Percentiles rank a stretch among this genome's conserved stretches.
These are phyloP conservation scores for Xylaria palmicola DNA, from an alignment of 495 filamentous ascomycete species.

Conservation along the genomic window DNA sequence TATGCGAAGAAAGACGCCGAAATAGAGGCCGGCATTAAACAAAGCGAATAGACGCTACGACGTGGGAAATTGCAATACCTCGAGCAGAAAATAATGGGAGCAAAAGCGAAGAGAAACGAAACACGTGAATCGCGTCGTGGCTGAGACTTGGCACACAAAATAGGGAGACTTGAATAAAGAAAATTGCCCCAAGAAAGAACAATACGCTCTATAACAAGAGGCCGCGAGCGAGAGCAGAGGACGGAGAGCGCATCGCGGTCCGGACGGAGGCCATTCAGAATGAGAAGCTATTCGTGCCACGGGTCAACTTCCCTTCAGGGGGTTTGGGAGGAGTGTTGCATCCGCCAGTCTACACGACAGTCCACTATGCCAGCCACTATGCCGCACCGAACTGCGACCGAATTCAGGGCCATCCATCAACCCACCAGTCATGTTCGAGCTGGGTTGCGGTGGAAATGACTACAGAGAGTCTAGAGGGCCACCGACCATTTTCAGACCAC, in stretches of 20 bases:
- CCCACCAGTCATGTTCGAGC: slow-evolving; percentile 2
- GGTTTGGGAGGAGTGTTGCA: neutral
- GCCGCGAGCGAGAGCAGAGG: neutral
- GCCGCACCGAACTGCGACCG: too few species aligned
- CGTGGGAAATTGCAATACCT: neutral
- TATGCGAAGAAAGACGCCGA: neutral
- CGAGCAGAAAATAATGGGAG: neutral
- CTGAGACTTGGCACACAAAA: neutral
- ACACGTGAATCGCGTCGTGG: slow-evolving; percentile 9
- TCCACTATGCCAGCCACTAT: too few species aligned
- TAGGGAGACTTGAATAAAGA: slow-evolving; percentile 3
- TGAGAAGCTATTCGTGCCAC: slow-evolving; percentile 1
- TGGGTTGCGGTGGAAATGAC: neutral
- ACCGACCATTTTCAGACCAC: neutral
- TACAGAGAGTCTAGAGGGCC: neutral
- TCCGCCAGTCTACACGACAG: neutral
- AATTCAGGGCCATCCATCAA: neutral
- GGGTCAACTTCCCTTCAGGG: slow-evolving; percentile 3
- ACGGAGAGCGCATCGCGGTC: neutral
- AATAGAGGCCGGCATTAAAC: slow-evolving; percentile 7
- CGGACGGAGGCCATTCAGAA: neutral
- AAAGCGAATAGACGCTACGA: neutral
- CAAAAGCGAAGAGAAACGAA: neutral
- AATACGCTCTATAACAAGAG: neutral
- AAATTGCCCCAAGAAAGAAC: neutral